These are phyloP conservation scores for Posidonia oceanica DNA, from an alignment of 116 monocot species.

Conservation along the genomic window DNA sequence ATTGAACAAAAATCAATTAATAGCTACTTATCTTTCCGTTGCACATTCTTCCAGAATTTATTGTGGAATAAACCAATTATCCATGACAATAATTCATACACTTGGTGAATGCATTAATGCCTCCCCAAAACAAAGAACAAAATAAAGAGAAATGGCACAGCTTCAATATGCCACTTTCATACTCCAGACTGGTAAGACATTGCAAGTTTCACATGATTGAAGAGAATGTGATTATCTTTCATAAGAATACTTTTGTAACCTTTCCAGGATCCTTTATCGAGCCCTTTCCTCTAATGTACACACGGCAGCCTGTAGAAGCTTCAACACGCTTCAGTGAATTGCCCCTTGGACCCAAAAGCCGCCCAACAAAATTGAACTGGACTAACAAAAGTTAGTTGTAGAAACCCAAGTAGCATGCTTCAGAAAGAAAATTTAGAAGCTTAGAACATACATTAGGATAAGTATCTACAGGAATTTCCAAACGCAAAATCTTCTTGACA, in stretches of 20 bases:
- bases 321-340: constrained; percentile 96
- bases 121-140: no score
- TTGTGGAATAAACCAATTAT: no score
- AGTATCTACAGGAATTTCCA: constrained; percentile 79
- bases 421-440: constrained; percentile 2
- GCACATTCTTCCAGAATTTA: no score
- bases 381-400: neutral
- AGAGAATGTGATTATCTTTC: neutral
- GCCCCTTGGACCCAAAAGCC: constrained; percentile 93
- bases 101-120: no score
- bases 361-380: constrained; percentile 99
- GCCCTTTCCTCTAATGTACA: constrained; percentile 94
- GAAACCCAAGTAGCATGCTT: neutral
- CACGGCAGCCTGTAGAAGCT: constrained; percentile 91
- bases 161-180: no score
- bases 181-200: neutral
- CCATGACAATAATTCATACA: no score
- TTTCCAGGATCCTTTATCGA: constrained; percentile 94
- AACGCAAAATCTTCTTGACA: constrained; percentile 80
- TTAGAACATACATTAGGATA: constrained; percentile 72
- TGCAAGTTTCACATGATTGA: neutral
- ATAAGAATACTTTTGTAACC: constrained; percentile 26
- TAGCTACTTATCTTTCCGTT: no score
- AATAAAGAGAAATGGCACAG: no score
- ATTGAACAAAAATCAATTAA: no score